Base-by-base conservation (phyloP, 2,329 filamentous ascomycete genomes). In the Ophiostoma australiae region DNA sequence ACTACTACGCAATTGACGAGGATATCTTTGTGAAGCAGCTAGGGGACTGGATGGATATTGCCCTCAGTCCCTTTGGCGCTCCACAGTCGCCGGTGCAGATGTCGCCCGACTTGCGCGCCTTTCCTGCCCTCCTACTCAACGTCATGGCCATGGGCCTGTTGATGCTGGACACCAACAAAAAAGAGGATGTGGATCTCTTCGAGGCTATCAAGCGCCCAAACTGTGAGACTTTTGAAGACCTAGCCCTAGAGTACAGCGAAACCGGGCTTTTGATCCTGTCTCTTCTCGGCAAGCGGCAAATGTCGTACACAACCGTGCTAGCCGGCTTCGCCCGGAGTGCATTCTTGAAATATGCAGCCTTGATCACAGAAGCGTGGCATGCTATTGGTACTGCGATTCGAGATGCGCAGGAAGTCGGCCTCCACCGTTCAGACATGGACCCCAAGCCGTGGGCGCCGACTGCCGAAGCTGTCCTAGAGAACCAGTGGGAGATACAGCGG, bases 331-430 rank as follows among this genome's bases (percentile, higher is more conserved):
- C 87, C 66, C 81, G 87, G 41, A 84, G 84, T 1, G 79, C 82
- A 1, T 88, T 87, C 72, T 78, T 88, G 58, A 89, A 89, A 77
- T 87, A 86, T 74, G 84, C 82, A 10, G 87, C 84, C 13, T 82
- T 85, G 75, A 84, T 89, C 17, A 85, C 85, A 0, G 87, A 89
- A 74, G 81, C 85, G 83, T 87, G 85, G 84, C 85, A 87, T 75
- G 81, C 82, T 1, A 80, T 89, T 39, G 84, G 85, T 0, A 81
- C 82, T 31, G 84, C 85, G 0, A 88, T 89, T 70, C 81, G 86
- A 58, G 87, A 89, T 76, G 87, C 86, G 0, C 87, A 89, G 76
- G 87, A 89, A 74, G 83, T 89, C 58, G 87, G 87, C 15, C 79
- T 90, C 75, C 84, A 90, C 74, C 81, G 84, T 15, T 83, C 86